Evolutionary conservation across 768 basidiomycete genomes (phyloP), one percentile per base, ranked within the genome.

Genomic region (Podaxis sp.): DNA sequence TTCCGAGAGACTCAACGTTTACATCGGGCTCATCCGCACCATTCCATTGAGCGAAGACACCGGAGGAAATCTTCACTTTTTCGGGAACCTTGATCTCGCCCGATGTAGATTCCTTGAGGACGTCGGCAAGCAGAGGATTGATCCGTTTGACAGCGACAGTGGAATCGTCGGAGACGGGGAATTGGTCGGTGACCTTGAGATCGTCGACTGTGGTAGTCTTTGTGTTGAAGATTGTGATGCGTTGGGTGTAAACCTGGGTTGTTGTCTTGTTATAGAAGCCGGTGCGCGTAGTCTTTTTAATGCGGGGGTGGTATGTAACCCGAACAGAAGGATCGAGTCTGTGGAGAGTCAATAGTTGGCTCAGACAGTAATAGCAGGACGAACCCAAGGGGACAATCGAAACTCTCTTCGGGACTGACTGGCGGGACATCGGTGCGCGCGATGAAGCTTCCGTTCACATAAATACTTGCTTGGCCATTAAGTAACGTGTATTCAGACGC

Each of bases 361-460:
- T 38, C 10, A 3, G 13, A 8, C 13, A 58, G 17, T 20, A 15
- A 58, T 17, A 58, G 33, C 38, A 58, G 40, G 22, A 68, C 76
- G 15, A 66, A 81, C 81, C 81, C 81, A 26, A 82, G 75, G 6
- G 79, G 73, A 69, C 78, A 81, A 53, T 79, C 77, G 62, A 82
- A 82, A 33, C 67, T 77, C 62, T 82, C 81, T 41, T 77, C 71
- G 7, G 79, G 78, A 52, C 77, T 78, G 10, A 82, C 77, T 12
- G 73, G 64, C 1, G 77, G 75, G 4, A 87, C 72, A 4, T 72
- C 59, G 0, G 82, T 80, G 62, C 76, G 79, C 10, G 85, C 76
- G 15, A 87, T 82, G 68, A 84, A 86, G 62, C 80, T 80, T 36
- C 83, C 83, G 68, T 87, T 82, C 36, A 87, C 75, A 67, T 84